Evolutionary conservation across 2,329 filamentous ascomycete species (phyloP), one percentile per base, ranked within the genome.

Genomic region (Camillea tinctor): DNA sequence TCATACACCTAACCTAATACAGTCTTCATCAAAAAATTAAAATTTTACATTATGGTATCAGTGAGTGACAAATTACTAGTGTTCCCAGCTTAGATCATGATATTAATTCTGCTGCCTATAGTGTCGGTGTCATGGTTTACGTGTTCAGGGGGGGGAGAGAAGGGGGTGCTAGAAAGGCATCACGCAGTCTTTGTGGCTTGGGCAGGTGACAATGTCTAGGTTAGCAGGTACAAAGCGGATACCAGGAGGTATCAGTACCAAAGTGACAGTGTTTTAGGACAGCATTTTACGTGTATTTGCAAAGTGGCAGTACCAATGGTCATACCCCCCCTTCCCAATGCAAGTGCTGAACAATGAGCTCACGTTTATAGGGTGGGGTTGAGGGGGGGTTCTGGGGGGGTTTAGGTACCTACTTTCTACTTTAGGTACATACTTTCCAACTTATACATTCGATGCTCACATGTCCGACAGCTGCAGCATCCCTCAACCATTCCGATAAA

Each of bases 401-500:
- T n/a, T n/a, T n/a, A n/a, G n/a, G n/a, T n/a, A n/a, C n/a, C n/a
- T n/a, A n/a, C n/a, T 15, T n/a, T 15, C 17, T 7, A n/a, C 36
- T n/a, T 44, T n/a, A n/a, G n/a, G n/a, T n/a, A n/a, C n/a, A n/a
- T n/a, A n/a, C n/a, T 15, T n/a, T 15, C 17, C 2, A n/a, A 11
- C 36, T 44, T 11, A 11, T 11, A 44, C 36, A 2, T 44, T 44
- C 11, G 54, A 60, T 58, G 52, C 30, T 60, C 30, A 44, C 54
- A 49, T 58, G 48, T 44, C 54, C 52, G 52, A 56, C 26, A 44
- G 30, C 50, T 52, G 59, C 40, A 30, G 26, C 26, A 11, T 30
- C 26, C 26, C 26, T 30, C 26, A n/a, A n/a, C n/a, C n/a, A 30
- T 30, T 30, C 26, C 26, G 7, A 11, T n/a, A 30, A 30, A 4